phyloP scores from a whole-genome alignment of 345 rosid genomes.

The Excoecaria cochinchinensis region DNA sequence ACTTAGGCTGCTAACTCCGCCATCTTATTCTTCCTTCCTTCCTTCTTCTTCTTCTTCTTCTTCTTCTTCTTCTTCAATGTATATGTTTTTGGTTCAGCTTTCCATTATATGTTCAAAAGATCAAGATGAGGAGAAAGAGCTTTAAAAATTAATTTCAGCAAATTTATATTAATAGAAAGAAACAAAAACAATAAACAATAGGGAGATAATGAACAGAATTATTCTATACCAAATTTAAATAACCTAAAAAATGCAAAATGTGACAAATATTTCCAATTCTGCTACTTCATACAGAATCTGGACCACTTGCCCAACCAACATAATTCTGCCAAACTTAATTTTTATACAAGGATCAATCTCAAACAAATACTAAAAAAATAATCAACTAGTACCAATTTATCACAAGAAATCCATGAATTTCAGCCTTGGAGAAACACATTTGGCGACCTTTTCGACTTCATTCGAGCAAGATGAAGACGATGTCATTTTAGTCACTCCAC shows the following conservation, averaged over 20 bases:
- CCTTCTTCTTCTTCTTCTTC: too few relatives aligned
- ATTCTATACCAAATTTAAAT: neutral
- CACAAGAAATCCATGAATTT: constrained; percentile 62
- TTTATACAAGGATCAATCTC: neutral
- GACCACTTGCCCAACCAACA: neutral
- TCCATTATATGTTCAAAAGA: too few relatives aligned
- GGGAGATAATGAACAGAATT: too few relatives aligned
- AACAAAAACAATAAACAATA: too few relatives aligned
- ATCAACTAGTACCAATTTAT: neutral
- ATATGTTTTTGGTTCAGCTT: too few relatives aligned
- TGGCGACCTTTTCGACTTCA: constrained; percentile 50
- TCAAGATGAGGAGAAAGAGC: too few relatives aligned
- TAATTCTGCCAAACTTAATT: neutral
- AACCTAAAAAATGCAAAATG: too few relatives aligned
- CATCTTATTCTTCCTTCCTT: too few relatives aligned
- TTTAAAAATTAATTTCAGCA: too few relatives aligned
- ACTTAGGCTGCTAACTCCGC: too few relatives aligned
- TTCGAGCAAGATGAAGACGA: constrained; percentile 54
- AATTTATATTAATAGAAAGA: too few relatives aligned
- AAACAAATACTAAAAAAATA: neutral
- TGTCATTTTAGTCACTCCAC: constrained; percentile 12
- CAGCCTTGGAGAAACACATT: constrained; percentile 58
- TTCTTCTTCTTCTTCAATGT: too few relatives aligned
- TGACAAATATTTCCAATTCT: neutral
- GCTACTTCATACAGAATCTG: neutral